A percentile compares a stretch with the other conserved stretches of the same genome.
Evolutionary conservation across 768 basidiomycete species (phyloP).

Genomic region (Boletus eberwhitei): DNA sequence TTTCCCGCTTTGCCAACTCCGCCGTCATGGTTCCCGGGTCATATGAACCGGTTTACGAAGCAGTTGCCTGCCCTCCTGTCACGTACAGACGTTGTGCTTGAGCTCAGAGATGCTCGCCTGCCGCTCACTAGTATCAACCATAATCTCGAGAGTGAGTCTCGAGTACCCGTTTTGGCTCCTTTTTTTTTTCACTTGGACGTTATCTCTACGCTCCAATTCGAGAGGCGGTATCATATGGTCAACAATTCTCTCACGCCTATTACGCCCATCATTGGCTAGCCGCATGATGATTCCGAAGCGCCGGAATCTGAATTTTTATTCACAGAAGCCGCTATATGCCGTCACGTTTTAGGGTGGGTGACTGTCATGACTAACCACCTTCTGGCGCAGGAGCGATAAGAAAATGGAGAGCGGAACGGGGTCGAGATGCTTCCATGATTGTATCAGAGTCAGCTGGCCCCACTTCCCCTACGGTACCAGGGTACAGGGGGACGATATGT

Average conservation of each 20-base stretch:
- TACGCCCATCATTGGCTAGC: constrained; percentile 6
- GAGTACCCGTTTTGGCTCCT: neutral
- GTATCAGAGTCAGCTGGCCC: constrained; percentile 33
- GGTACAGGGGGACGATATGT: constrained; percentile 42
- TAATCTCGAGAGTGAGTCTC: constrained; percentile 70
- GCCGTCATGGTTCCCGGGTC: constrained; percentile 94
- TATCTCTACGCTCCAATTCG: constrained; percentile 2
- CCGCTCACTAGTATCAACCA: constrained; percentile 94
- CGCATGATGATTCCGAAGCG: constrained; percentile 12
- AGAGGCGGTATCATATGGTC: constrained; percentile 15
- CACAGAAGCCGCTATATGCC: constrained; percentile 2
- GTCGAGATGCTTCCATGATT: constrained; percentile 47
- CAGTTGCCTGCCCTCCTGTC: constrained; percentile 73
- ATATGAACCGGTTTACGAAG: constrained; percentile 87
- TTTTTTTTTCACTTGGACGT: neutral
- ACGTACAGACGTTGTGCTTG: constrained; percentile 87
- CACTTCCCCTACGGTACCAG: constrained; percentile 6
- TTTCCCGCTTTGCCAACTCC: constrained; percentile 59
- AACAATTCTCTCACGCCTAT: constrained; percentile 23
- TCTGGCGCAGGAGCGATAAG: constrained; percentile 52
- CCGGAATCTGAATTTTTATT: constrained; percentile 10
- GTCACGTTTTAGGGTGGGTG: constrained; percentile 11
- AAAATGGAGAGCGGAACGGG: constrained; percentile 67
- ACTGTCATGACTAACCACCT: constrained; percentile 18
- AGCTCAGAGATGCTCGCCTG: constrained; percentile 89